Evolutionary conservation across 148 eudicot genomes (phyloP), one percentile per base, ranked within the genome.

Genomic region (Amaranthus palmeri): DNA sequence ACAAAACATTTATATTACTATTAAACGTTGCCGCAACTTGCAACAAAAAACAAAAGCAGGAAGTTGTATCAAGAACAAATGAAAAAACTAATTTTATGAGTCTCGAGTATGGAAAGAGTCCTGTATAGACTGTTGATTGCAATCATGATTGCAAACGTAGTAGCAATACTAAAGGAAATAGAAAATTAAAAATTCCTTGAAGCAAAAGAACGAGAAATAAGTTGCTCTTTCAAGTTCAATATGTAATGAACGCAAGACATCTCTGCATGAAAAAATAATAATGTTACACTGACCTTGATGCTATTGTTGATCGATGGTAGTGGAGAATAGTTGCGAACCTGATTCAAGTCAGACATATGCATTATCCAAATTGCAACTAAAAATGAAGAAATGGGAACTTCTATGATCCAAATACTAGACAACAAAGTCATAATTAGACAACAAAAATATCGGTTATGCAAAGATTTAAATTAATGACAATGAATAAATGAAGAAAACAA

Each of bases 291-390:
- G 63, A 90, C 98, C 93, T 91, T 95, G 69, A 95, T 95, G 73
- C 97, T 95, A 70, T 88, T 95, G 86, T 95, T 95, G 45, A 95
- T 83, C 65, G 96, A 70, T 70, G 98, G 97, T 48, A 80, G 69
- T 1, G 92, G 96, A 70, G 83, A 78, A 76, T 87, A 89, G 85
- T 91, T 95, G 73, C 92, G 89, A 51, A 95, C 98, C 96, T 91
- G 86, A 67, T 70, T 49, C 74, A 81, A 54, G 56, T 72, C 61
- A 76, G 62, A 7, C 56, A 42, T 57, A 74, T 40, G 46, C 53
- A 67, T 36, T 51, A 50, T 67, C 44, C 54, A 72, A 52, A 25
- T 48, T 17, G 45, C 45, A 72, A 8, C 6, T 25, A 13, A 18
- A 72, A 48, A 25, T 12, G n/a, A 4, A 45, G 18, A 11, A 5